These are phyloP conservation scores for Phialophora chinensis DNA, from an alignment of 2,329 filamentous ascomycete genomes.

Conservation along the genomic window DNA sequence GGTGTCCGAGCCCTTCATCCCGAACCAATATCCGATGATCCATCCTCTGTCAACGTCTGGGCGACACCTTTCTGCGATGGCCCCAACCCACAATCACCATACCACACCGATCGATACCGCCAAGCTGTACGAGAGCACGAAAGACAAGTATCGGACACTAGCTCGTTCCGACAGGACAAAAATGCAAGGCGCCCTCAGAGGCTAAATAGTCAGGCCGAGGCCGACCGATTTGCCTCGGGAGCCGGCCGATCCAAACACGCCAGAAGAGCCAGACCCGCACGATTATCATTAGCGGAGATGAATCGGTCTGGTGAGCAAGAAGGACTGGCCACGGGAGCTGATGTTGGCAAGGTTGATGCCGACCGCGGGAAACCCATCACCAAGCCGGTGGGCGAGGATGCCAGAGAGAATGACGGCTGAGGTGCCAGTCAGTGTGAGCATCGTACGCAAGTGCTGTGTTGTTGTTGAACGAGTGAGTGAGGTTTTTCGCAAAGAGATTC, in stretches of 20 bases:
- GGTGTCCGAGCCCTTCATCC: not conserved
- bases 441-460: not conserved
- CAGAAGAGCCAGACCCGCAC: not conserved
- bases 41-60: not conserved
- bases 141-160: not conserved
- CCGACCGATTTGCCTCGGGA: no score
- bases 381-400: not conserved
- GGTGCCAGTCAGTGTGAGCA: not conserved
- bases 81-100: not conserved
- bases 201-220: not conserved
- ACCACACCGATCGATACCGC: slow-evolving; percentile 1
- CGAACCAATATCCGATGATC: not conserved
- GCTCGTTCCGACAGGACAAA: not conserved
- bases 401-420: not conserved
- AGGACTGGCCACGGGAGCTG: not conserved
- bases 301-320: not conserved
- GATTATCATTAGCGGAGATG: not conserved
- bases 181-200: not conserved
- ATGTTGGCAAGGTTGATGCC: not conserved
- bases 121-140: not conserved
- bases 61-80: no score
- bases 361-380: not conserved
- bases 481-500: not conserved
- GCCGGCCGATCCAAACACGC: not conserved
- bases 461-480: not conserved